Evolutionary conservation across 768 basidiomycete genomes (phyloP), one percentile per base, ranked within the genome.

Genomic region (Botryobasidium botryosum): DNA sequence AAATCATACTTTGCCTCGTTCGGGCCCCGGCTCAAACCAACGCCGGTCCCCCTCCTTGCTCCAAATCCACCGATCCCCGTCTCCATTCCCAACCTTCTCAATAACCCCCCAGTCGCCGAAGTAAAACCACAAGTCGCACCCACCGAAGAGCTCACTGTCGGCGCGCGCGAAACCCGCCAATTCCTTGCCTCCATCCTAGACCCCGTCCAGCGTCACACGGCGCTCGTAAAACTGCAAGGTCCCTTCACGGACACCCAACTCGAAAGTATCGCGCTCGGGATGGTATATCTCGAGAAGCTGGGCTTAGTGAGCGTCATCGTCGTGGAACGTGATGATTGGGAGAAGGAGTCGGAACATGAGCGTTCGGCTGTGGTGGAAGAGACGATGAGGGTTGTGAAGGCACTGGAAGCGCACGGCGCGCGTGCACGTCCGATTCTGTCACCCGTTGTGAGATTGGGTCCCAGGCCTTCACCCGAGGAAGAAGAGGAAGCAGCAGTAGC

Each of bases 241-340:
- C 94, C 94, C 2, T 97, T 97, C 58, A 81, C 76, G 7, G 81
- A 92, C 61, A 70, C 77, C 6, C 94, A 96, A 55, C 74, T 97
- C 47, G 85, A 92, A 52, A 91, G 90, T 59, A 86, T 99, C 52
- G 77, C 82, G 32, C 74, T 80, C 32, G 94, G 94, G 43, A 74
- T 99, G 66, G 84, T 91, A 32, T 90, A 94, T 59, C 74, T 99
- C 38, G 85, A 92, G 60, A 92, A 91, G 57, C 78, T 97, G 15
- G 94, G 94, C 2, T 70, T 99, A 17, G 84, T 96, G 54, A 83
- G 83, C 51, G 88, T 99, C 54, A 86, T 99, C 51, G 84, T 97
- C 47, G 75, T 94, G 41, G 94, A 97, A 51, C 75, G 84, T 54
- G 90, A 94, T 58, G 71, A 74, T 15, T 68, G 86, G 40, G 64